These are phyloP conservation scores for Apostasia shenzhenica DNA, from an alignment of 106 monocot genomes.

Conservation along the genomic window DNA sequence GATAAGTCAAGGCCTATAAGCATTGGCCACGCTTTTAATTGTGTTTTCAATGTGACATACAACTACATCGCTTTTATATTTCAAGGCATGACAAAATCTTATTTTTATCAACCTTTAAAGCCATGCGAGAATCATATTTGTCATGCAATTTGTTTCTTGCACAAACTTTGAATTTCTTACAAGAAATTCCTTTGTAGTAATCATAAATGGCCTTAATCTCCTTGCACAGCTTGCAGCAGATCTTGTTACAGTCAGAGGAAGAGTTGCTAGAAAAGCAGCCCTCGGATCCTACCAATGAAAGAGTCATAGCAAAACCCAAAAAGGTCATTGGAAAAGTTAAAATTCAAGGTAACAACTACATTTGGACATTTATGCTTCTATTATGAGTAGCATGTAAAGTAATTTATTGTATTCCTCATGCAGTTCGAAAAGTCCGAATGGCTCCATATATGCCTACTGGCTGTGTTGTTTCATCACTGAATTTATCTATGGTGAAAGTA, in stretches of 20 bases:
- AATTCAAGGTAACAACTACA: conserved; percentile 53
- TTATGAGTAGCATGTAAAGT: not conserved
- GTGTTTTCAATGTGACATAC: too few species aligned
- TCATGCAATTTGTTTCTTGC: too few species aligned
- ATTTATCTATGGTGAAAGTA: conserved; percentile 30
- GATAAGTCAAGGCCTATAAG: too few species aligned
- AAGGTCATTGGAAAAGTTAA: conserved; percentile 91
- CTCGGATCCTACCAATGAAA: conserved; percentile 52
- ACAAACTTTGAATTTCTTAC: too few species aligned
- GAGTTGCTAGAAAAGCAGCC: conserved; percentile 63
- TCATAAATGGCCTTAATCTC: not conserved
- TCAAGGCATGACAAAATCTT: too few species aligned
- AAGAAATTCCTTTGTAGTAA: not conserved
- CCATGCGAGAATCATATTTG: too few species aligned
- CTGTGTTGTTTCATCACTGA: conserved; percentile 53
- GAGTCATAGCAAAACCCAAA: conserved; percentile 59
- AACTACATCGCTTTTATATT: too few species aligned
- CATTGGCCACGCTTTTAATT: too few species aligned
- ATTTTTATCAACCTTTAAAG: too few species aligned
- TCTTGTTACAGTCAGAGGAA: conserved; percentile 82
- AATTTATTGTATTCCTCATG: not conserved
- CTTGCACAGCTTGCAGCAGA: conserved; percentile 56
- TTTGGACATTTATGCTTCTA: too few species aligned
- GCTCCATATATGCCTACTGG: conserved; percentile 73
- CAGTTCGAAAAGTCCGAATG: conserved; percentile 93